Base-by-base conservation (phyloP, 148 eudicot genomes). In the Nepenthes gracilis region DNA sequence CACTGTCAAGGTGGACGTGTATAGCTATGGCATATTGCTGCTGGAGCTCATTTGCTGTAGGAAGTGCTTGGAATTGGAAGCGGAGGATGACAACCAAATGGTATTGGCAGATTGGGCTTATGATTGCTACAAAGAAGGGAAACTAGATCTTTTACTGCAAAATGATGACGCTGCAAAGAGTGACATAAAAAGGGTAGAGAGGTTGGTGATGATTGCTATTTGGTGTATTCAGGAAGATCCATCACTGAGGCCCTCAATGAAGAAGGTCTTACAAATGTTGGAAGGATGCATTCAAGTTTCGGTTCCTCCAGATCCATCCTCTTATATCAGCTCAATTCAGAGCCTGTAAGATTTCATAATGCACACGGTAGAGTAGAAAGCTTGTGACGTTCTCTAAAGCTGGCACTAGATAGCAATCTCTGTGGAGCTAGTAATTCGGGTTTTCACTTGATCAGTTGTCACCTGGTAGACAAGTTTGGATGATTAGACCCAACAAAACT, bases 1-100 rank as follows among this genome's bases (percentile, higher is more conserved):
- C 59, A 80, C 78, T 0, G 75, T 56, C 14, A 83, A 76, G 62
- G 87, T 79, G 2, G 87, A 83, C 65, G 81, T 83, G 10, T 83
- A 83, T 4, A 77, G 84, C 70, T 83, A 74, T 13, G 84, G 87
- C 12, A 75, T 83, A 1, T 40, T 80, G 54, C 43, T 83, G 14
- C 57, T 80, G 43, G 87, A 83, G 74, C 70, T 83, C 36, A 56
- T 83, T 36, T 71, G 77, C 14, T 77, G 77, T 50, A 68, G 74
- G 48, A 72, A 13, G 40, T 67, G 54, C 45, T 36, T 72, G 11
- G 60, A 57, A 34, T 43, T 43, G 37, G 58, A 69, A 32, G 50
- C 4, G 32, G 59, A 56, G 33, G 65, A 53, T 40, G 72, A 63
- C 12, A 61, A 63, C 51, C 45, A 35, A 7, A 63, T 69, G 65